Percentiles rank a stretch among this genome's conserved stretches.
Conservation (phyloP, 345 rosid species). For the Psidium guajava region DNA sequence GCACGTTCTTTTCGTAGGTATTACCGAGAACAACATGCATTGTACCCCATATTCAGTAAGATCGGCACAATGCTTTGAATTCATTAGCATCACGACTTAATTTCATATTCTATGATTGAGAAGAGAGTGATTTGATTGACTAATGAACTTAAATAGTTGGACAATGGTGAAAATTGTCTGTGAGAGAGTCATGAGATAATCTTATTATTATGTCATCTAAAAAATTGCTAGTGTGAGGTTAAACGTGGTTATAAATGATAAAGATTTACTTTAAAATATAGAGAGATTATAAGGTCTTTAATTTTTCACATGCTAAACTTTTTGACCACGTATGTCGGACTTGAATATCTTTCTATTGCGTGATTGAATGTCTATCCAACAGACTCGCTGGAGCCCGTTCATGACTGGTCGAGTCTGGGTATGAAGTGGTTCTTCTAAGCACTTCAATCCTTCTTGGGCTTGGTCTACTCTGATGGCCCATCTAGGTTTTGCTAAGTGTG, state of each 20-base stretch:
- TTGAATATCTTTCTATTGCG: neutral
- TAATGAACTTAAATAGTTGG: neutral
- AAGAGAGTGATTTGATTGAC: neutral
- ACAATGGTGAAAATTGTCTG: neutral
- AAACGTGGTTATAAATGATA: neutral
- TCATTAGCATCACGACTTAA: too few relatives aligned
- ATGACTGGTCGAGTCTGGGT: neutral
- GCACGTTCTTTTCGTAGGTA: too few relatives aligned
- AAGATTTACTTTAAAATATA: neutral
- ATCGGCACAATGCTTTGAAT: too few relatives aligned
- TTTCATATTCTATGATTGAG: too few relatives aligned
- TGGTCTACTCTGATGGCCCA: neutral
- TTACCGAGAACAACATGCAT: too few relatives aligned
- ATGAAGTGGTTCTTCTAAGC: neutral
- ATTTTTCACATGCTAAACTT: neutral
- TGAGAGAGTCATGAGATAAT: neutral
- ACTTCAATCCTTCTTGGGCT: neutral
- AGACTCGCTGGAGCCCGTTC: neutral
- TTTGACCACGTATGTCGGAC: neutral
- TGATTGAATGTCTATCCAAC: neutral
- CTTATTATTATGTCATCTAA: neutral
- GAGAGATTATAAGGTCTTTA: neutral
- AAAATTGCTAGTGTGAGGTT: neutral
- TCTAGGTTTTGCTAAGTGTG: neutral
- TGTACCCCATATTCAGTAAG: too few relatives aligned